Evolutionary conservation across 1,139 yeast genomes (phyloP), one percentile per base, ranked within the genome.

Genomic region (Kodamaea ohmeri): DNA sequence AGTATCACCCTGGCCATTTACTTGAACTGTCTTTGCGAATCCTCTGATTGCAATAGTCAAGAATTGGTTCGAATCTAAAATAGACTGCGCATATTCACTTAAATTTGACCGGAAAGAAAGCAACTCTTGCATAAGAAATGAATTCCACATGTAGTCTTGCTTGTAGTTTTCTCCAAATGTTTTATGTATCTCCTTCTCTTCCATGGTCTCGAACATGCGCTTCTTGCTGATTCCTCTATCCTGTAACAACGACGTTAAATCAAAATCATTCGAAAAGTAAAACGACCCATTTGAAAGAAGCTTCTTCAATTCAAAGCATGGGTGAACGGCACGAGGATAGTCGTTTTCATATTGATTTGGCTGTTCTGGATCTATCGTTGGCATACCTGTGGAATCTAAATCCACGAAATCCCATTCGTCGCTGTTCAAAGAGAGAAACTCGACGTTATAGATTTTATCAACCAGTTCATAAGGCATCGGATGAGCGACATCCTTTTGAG

Each of bases 111-210:
- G 70, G 58, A 85, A 90, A 38, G 75, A 71, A 45, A 87, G 71
- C 44, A 94, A 73, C 46, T 90, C 96, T 41, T 81, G 76, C 80
- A 90, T 82, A 80, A 94, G 78, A 58, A 86, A 92, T 5, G 84
- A 76, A 58, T 94, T 94, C 99, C 99, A 94, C 97, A 92, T 89
- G 55, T 85, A 92, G 49, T 90, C 92, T 41, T 79, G 80, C 55
- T 83, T 90, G 47, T 75, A 81, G 42, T 78, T 75, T 46, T 79
- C 83, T 36, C 57, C 55, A 31, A 48, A 42, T 15, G 25, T 36
- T n/a, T 21, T 15, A 16, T 21, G 14, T 4, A 25, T 19, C 9
- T 31, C 35, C 9, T 16, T 12, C 8, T 31, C 27, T 8, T 31
- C 25, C 21, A 14, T 24, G 4, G 17, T 29, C n/a, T 37, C 35